phyloP scores from a whole-genome alignment of 2,329 filamentous ascomycete species.

The Atkinsonella texensis region DNA sequence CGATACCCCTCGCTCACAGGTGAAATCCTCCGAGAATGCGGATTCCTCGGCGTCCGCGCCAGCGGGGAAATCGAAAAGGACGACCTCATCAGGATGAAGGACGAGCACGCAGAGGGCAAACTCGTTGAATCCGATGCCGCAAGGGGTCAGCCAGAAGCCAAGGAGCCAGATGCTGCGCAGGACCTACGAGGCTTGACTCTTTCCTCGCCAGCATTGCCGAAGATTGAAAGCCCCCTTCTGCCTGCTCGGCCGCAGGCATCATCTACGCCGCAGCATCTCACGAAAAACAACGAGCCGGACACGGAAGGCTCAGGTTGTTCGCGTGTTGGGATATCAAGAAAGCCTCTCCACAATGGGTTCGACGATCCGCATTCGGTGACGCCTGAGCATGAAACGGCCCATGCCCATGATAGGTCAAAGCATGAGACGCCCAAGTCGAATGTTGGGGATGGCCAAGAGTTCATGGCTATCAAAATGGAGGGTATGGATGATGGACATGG shows the following conservation, averaged over 20 bases:
- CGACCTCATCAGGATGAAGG: slow-evolving; percentile 34
- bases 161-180: slow-evolving; percentile 9
- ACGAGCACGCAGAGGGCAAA: slow-evolving; percentile 19
- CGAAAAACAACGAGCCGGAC: too few relatives aligned
- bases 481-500: slow-evolving; percentile 18
- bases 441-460: background rate
- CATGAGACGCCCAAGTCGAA: slow-evolving; percentile 1
- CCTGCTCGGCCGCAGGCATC: background rate
- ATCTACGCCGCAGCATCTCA: too few relatives aligned
- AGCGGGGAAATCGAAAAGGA: slow-evolving; percentile 38
- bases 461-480: slow-evolving; percentile 4
- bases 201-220: slow-evolving; percentile 14
- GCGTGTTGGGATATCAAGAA: too few relatives aligned
- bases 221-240: background rate
- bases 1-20: slow-evolving; percentile 38
- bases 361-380: slow-evolving; percentile 19
- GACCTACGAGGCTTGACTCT: slow-evolving; percentile 18
- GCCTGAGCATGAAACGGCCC: background rate
- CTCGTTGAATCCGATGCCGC: slow-evolving; percentile 19
- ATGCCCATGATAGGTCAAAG: background rate
- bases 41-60: slow-evolving; percentile 34
- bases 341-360: slow-evolving; percentile 2
- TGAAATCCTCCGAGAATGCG: slow-evolving; percentile 40
- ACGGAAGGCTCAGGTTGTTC: too few relatives aligned
- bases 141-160: background rate